Base-by-base conservation (phyloP, 1,284 basidiomycete species). In the Pseudozyma thailandica region DNA sequence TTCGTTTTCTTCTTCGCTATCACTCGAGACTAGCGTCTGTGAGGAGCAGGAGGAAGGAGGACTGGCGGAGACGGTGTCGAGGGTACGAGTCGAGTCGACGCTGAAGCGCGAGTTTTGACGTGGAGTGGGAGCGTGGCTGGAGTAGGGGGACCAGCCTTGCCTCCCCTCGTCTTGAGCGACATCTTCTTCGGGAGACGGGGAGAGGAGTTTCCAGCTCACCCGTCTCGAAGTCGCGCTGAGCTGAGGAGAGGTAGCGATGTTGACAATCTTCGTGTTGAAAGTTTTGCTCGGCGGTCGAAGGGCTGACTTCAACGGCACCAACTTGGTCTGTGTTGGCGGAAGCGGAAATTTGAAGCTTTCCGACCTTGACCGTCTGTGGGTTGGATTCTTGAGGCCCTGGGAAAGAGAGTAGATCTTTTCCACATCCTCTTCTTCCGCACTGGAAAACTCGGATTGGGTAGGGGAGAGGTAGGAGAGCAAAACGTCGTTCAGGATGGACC, bases 61-160 rank as follows among this genome's bases (percentile, higher is more conserved):
- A 1, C 49, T 41, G 4, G 27, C 6, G 15, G 12, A 16, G 21
- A 7, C 26, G 38, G 30, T 15, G 0, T 30, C 21, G 46, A 50
- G 41, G 4, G 46, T 37, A 15, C 20, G 45, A 20, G 18, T 28
- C 9, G 30, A 31, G 15, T 7, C 30, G 30, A 31, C 30, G 30
- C 8, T 31, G 30, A 15, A 31, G 21, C 20, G 10, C 20, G 65
- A 69, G 1, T 37, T n/a, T 35, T 54, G 55, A 2, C 65, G 50
- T 0, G 65, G 65, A 6, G 65, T 58, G 6, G 59, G 55, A 6
- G 66, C 66, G 21, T 30, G 35, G 7, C 50, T 54, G 0, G 66
- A 71, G 57, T 71, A 64, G 2, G 61, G 68, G 3, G 51, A 56
- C 68, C 68, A 71, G 3, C 61, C 61, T 31, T 60, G 57, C 8